phyloP scores from a whole-genome alignment of 257 asterid genomes.

The Nicotiana paniculata region DNA sequence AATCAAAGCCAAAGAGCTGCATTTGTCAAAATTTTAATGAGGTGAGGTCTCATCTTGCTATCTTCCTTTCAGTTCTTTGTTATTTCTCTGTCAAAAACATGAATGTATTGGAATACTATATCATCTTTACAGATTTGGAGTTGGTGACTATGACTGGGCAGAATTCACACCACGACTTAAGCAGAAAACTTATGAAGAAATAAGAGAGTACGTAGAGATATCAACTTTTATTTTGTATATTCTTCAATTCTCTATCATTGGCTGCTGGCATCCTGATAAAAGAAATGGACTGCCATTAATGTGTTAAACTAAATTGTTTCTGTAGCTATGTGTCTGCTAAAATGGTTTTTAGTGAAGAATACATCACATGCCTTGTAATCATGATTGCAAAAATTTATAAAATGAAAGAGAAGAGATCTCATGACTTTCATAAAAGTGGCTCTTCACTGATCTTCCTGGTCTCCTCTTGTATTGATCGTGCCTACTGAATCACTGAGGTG shows the following conservation, averaged over 20 bases:
- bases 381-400: not conserved
- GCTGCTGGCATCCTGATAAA: not conserved
- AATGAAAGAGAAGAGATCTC: not conserved
- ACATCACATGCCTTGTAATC: not conserved
- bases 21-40: constrained; percentile 71
- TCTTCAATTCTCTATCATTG: not conserved
- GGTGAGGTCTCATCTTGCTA: constrained; percentile 6
- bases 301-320: not conserved
- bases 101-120: constrained; percentile 3
- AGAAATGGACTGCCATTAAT: not conserved
- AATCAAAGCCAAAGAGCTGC: constrained; percentile 84
- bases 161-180: constrained; percentile 77
- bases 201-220: constrained; percentile 54
- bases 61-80: constrained; percentile 2
- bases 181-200: constrained; percentile 80
- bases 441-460: not conserved
- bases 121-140: constrained; percentile 57
- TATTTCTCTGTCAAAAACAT: constrained; percentile 5
- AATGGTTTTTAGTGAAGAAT: not conserved
- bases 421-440: not conserved
- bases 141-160: constrained; percentile 80
- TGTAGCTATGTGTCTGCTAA: not conserved
- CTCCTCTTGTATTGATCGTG: not conserved
- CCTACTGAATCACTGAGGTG: not conserved
- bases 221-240: not conserved